A percentile compares a stretch with the other conserved stretches of the same genome.
Conservation (phyloP, 345 rosid species). For the Eucalyptus coolabah region DNA sequence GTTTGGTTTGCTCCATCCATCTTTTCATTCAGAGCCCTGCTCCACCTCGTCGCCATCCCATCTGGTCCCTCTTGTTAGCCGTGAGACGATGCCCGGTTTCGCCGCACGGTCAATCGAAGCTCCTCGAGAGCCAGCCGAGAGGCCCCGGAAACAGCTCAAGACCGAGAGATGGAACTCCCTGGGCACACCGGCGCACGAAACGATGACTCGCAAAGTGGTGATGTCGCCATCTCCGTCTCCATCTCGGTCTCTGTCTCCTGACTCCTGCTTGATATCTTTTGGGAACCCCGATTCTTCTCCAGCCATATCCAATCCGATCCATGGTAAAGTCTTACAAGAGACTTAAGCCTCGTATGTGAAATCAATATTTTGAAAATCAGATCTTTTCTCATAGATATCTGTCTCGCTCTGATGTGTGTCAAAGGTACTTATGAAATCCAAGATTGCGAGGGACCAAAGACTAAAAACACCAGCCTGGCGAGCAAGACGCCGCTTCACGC, state of each 20-base stretch:
- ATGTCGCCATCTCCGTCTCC: background rate
- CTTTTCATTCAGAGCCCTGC: background rate
- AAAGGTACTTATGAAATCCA: background rate
- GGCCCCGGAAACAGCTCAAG: background rate
- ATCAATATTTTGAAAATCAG: background rate
- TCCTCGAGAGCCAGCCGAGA: background rate
- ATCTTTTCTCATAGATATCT: background rate
- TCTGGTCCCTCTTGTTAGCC: background rate
- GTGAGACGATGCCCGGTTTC: background rate
- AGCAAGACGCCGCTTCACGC: slow-evolving; percentile 30
- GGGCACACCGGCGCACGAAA: background rate
- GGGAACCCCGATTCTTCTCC: slow-evolving; percentile 12
- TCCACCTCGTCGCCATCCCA: background rate
- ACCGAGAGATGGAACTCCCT: background rate
- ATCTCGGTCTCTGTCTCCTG: slow-evolving; percentile 11
- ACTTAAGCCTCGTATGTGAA: background rate
- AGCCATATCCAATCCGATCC: background rate
- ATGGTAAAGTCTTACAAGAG: background rate
- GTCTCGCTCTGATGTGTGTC: background rate
- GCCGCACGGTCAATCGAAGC: background rate
- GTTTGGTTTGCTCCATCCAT: background rate
- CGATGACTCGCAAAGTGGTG: background rate
- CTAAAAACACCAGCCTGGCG: background rate
- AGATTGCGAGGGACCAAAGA: background rate
- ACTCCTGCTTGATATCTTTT: slow-evolving; percentile 32